Conservation (phyloP, 495 filamentous ascomycete genomes). For the Aspergillus panamensis region DNA sequence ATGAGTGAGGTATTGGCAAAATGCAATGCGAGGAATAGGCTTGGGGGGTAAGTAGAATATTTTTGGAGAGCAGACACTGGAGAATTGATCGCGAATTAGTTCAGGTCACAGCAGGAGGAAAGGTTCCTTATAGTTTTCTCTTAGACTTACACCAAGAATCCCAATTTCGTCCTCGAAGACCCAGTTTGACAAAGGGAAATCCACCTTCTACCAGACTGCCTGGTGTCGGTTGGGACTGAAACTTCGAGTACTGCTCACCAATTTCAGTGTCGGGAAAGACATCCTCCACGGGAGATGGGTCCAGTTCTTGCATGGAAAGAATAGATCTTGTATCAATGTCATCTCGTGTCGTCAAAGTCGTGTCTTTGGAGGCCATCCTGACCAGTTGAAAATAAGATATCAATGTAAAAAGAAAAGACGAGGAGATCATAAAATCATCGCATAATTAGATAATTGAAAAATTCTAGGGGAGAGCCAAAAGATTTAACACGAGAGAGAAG, state of each 20-base stretch:
- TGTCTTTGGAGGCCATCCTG: conserved; percentile 14
- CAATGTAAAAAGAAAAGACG: background rate
- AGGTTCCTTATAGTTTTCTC: background rate
- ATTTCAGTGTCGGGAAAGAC: conserved; percentile 46
- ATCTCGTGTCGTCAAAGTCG: conserved; percentile 21
- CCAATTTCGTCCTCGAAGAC: conserved; percentile 57
- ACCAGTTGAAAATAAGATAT: background rate
- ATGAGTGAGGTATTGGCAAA: conserved; percentile 75
- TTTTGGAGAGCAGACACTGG: conserved; percentile 75
- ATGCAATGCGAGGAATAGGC: conserved; percentile 72
- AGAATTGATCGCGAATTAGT: background rate
- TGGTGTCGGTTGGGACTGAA: conserved; percentile 21
- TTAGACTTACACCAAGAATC: conserved; percentile 57
- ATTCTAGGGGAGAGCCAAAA: background rate
- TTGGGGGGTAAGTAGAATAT: conserved; percentile 86
- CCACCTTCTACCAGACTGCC: conserved; percentile 12
- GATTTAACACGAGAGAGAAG: no score
- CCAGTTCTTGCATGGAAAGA: conserved; percentile 69
- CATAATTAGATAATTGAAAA: background rate
- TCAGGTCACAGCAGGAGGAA: conserved; percentile 2
- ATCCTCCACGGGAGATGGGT: conserved; percentile 76
- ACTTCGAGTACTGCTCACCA: conserved; percentile 55
- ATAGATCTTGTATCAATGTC: conserved; percentile 45
- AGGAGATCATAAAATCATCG: conserved; percentile 1
- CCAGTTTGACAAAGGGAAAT: conserved; percentile 39